These are phyloP conservation scores for Colletotrichum echinochloae DNA, from an alignment of 2,329 filamentous ascomycete species.

Conservation along the genomic window DNA sequence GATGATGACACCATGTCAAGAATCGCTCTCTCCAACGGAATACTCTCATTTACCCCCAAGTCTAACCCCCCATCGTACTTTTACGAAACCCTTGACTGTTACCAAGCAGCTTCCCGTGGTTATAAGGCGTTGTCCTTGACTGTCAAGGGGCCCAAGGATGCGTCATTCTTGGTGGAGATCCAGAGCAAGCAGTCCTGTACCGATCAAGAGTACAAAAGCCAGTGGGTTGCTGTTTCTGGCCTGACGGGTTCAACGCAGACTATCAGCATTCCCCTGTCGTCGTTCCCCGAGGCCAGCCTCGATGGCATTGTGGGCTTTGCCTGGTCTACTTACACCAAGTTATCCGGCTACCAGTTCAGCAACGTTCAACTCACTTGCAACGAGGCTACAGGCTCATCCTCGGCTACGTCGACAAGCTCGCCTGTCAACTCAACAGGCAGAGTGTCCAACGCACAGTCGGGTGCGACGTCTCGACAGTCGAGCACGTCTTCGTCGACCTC, in stretches of 20 bases:
- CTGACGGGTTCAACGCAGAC: conserved; percentile 64
- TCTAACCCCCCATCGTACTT: conserved; percentile 59
- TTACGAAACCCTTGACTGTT: conserved; percentile 64
- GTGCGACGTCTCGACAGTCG: background rate
- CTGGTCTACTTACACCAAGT: conserved; percentile 33
- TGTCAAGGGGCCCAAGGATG: conserved; percentile 42
- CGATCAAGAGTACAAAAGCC: conserved; percentile 55
- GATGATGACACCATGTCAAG: conserved; percentile 62
- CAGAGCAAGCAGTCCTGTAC: conserved; percentile 59
- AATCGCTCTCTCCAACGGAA: conserved; percentile 54
- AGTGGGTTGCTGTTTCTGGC: conserved; percentile 56
- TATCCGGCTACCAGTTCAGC: conserved; percentile 22
- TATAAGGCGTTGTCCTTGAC: conserved; percentile 58
- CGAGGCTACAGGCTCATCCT: background rate
- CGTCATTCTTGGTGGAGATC: conserved; percentile 39
- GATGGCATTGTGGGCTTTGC: conserved; percentile 31
- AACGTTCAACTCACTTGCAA: conserved; percentile 30
- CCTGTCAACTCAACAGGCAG: background rate
- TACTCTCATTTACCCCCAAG: conserved; percentile 62
- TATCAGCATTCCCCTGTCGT: conserved; percentile 61
- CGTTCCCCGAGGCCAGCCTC: conserved; percentile 29
- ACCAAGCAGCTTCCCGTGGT: conserved; percentile 56
- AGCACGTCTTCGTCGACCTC: background rate
- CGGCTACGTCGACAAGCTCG: background rate
- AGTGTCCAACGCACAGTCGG: background rate